These are phyloP conservation scores for Datura wrightii DNA, from an alignment of 257 asterid species.

Conservation along the genomic window DNA sequence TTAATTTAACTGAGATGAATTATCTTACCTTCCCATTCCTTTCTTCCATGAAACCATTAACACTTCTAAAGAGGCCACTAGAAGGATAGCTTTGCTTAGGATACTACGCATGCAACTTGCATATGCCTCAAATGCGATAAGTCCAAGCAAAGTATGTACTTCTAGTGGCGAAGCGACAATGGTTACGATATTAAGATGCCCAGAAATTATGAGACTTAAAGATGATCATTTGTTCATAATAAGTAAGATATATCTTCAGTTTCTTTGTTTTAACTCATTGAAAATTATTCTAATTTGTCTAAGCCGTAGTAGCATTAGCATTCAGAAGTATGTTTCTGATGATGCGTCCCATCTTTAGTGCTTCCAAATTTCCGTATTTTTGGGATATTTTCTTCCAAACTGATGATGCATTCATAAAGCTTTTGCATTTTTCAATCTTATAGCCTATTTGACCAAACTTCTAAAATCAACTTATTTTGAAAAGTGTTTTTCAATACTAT, in stretches of 20 bases:
- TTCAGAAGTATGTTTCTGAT: background rate
- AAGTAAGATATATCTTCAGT: background rate
- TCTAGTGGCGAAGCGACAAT: background rate
- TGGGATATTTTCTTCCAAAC: background rate
- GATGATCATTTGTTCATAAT: background rate
- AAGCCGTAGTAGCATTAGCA: background rate
- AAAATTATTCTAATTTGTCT: background rate
- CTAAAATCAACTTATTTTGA: no score
- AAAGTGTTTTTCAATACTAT: no score
- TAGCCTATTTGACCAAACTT: no score
- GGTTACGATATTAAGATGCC: background rate
- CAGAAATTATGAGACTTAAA: background rate
- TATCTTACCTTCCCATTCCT: background rate
- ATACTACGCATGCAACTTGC: background rate
- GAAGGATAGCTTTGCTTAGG: background rate
- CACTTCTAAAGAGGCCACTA: background rate
- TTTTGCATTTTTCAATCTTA: constrained; percentile 12
- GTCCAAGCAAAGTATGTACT: background rate
- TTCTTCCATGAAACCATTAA: background rate
- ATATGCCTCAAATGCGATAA: background rate
- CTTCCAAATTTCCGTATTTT: background rate
- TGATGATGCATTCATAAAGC: background rate
- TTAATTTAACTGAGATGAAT: background rate
- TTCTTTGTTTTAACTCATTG: background rate
- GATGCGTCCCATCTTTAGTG: background rate